Base-by-base conservation (phyloP, 371 early-diverging fungal species). In the Globomyces sp. region DNA sequence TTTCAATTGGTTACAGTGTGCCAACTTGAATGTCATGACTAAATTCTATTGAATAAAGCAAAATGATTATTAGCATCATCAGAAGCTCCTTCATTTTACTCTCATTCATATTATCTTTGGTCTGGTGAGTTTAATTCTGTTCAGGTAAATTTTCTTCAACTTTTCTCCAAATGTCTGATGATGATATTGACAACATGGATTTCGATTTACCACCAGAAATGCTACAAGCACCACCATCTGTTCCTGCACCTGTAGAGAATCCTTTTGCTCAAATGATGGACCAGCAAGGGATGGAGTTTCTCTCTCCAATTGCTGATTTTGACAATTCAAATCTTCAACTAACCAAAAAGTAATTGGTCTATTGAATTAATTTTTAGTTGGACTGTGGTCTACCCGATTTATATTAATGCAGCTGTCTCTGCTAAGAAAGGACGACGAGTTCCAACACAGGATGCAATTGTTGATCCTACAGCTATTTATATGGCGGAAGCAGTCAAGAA, bases 111-210 rank as follows among this genome's bases (percentile, higher is more conserved):
- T 24, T 24, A 24, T 24, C 24, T 24, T 24, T 24, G 24, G 24
- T 24, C 24, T 24, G 24, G 24, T 24, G 24, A 24, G 24, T 24
- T 24, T 24, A 24, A 24, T 24, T 24, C 24, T 24, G 24, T 24
- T 24, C 24, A 24, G 24, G 24, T 24, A 24, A 24, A 24, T 24
- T 24, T 24, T 24, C 24, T 24, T 24, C 24, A 24, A 24, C 24
- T 24, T 24, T 24, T 55, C 24, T 39, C 4, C 39, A 55, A 55
- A 55, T 55, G 55, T 36, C 55, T 8, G 55, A 55, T 39, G 55
- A 55, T 55, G 55, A 55, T 55, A 13, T 55, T 6, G 55, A 55
- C n/a, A 55, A 55, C 3, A 55, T 55, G 55, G 55, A 55, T 40
- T 55, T 55, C 40, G 55, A 55, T 55, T 55, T 55, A 55, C 55